Base-by-base conservation (phyloP, 2,329 filamentous ascomycete species). In the Colletotrichum scovillei region DNA sequence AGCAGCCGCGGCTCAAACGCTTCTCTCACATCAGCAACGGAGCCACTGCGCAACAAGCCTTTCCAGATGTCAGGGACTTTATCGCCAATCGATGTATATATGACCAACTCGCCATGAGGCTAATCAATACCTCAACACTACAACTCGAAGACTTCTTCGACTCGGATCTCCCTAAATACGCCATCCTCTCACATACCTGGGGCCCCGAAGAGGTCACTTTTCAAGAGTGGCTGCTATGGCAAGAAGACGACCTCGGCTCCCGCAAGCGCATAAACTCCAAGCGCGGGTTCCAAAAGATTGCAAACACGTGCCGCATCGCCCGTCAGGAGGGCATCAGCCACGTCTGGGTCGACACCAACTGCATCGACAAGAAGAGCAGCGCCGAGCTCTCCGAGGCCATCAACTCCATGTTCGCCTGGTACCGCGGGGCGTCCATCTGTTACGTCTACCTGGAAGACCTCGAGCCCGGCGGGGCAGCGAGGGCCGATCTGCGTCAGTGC, bases 171-270 rank as follows among this genome's bases (percentile, higher is more conserved):
- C 79, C 80, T 1, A 68, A 69, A 35, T 81, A 81, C 64, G 78
- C 78, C 63, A 80, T 81, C 28, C 73, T 82, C 14, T 81, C 80
- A 16, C 80, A 82, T 66, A 80, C 78, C 5, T 80, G 79, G 77
- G 76, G 73, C 16, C 22, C 65, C 0, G 79, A 80, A 5, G 80
- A 82, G 59, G 76, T 80, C 35, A 76, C 74, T 14, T 75, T 76
- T 35, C 76, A 77, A 42, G 77, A 80, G 4, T 63, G 68, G 42
- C 32, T 38, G 5, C 12, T 22, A 9, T 62, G 46, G 68, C 55
- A 67, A 26, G 22, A 60, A 6, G 46, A 32, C 4, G 28, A 14
- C n/a, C 12, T n/a, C 2, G 12, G n/a, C 9, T 22, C 22, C 7
- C 24, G 19, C 7, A 24, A 35, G 16, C 24, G 26, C 2, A 57